Evolutionary conservation across 148 eudicot genomes (phyloP).

Genomic region (Fallopia convolvulus): DNA sequence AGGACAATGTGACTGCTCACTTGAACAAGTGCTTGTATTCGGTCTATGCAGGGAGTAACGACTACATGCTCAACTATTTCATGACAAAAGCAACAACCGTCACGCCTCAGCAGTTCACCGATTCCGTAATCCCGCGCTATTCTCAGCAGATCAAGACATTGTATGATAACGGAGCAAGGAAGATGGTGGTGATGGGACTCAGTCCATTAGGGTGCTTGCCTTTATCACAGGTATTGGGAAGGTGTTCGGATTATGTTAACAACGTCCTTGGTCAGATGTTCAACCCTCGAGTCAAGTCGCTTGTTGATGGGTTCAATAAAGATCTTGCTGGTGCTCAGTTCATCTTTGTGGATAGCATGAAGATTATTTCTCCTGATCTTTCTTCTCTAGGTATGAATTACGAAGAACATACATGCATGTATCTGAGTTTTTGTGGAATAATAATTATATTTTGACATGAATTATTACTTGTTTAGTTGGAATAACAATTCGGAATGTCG

Average conservation of each 20-base stretch:
- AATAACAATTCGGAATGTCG: neutral
- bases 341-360: slow-evolving; percentile 14
- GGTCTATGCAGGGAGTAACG: slow-evolving; percentile 14
- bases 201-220: slow-evolving; percentile 26
- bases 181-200: slow-evolving; percentile 25
- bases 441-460: neutral
- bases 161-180: slow-evolving; percentile 27
- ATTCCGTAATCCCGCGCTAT: neutral
- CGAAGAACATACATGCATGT: neutral
- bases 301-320: slow-evolving; percentile 18
- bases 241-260: slow-evolving; percentile 20
- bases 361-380: slow-evolving; percentile 8
- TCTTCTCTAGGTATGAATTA: neutral
- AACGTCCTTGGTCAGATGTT: slow-evolving; percentile 10
- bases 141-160: slow-evolving; percentile 13
- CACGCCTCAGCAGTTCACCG: slow-evolving; percentile 2
- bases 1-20: neutral
- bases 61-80: slow-evolving; percentile 14
- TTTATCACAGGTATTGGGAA: slow-evolving; percentile 16
- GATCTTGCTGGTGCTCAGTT: slow-evolving; percentile 18
- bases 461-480: neutral
- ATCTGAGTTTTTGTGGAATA: neutral
- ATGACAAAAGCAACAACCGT: neutral
- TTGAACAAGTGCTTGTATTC: slow-evolving; percentile 12
- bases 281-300: slow-evolving; percentile 13